Percentiles rank a stretch among this genome's conserved stretches.
phyloP scores from a whole-genome alignment of 2,329 filamentous ascomycete species.

The Proliferodiscus dingleyae region DNA sequence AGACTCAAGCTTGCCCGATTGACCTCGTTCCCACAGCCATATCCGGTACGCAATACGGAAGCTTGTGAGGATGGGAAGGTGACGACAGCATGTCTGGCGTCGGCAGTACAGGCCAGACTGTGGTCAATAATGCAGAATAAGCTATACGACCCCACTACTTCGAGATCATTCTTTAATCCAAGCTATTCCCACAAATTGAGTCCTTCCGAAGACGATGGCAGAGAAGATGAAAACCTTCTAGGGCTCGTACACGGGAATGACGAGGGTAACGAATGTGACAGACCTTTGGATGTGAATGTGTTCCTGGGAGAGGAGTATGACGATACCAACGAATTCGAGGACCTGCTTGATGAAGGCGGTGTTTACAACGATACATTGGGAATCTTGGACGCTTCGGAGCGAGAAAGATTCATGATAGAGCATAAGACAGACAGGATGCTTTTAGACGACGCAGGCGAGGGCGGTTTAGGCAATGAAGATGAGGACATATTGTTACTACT shows the following conservation, averaged over 20 bases:
- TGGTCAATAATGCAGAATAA: slow-evolving; percentile 27
- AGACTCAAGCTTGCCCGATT: slow-evolving; percentile 16
- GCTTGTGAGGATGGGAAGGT: background rate
- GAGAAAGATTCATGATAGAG: slow-evolving; percentile 16
- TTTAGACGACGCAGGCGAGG: slow-evolving; percentile 10
- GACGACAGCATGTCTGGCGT: slow-evolving; percentile 5
- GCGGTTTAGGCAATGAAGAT: slow-evolving; percentile 2
- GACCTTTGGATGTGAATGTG: background rate
- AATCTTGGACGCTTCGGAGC: slow-evolving; percentile 10
- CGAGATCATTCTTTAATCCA: slow-evolving; percentile 5
- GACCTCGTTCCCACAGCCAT: background rate
- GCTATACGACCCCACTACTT: slow-evolving; percentile 14
- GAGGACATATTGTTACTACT: slow-evolving; percentile 4
- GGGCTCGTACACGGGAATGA: background rate
- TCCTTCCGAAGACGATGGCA: background rate
- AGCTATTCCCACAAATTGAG: background rate
- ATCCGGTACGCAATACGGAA: background rate
- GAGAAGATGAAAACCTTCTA: background rate
- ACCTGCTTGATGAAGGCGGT: slow-evolving; percentile 8
- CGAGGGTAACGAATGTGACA: background rate
- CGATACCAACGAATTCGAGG: slow-evolving; percentile 11
- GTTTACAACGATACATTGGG: slow-evolving; percentile 9
- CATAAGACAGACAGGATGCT: slow-evolving; percentile 21
- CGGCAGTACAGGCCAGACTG: slow-evolving; percentile 17
- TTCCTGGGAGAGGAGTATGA: slow-evolving; percentile 5